Conservation (phyloP, 1,284 basidiomycete species). For the Exsudoporus floridanus region DNA sequence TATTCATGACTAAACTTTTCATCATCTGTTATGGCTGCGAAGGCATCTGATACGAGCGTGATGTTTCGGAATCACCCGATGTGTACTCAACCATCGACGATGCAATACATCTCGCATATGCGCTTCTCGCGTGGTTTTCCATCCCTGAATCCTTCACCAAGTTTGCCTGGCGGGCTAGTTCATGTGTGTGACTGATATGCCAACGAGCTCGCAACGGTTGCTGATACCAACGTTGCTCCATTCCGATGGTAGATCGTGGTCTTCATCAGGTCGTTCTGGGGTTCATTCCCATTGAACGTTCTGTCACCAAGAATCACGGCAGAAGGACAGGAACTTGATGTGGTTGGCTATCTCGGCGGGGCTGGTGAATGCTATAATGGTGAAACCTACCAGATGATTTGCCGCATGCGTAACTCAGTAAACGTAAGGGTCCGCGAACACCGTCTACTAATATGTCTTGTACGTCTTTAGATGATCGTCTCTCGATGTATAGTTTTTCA, state of each 20-base stretch:
- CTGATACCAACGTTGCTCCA: neutral
- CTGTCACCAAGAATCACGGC: slow-evolving; percentile 1
- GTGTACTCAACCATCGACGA: slow-evolving; percentile 1
- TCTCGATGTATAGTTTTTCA: neutral
- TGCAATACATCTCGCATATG: neutral
- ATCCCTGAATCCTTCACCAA: slow-evolving; percentile 1
- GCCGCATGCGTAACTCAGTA: neutral
- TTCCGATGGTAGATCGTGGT: neutral
- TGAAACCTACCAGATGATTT: neutral
- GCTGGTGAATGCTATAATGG: slow-evolving; percentile 2
- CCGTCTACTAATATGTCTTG: slow-evolving; percentile 5
- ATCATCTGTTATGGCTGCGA: slow-evolving; percentile 1
- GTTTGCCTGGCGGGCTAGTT: neutral
- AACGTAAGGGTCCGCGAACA: neutral
- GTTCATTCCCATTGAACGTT: slow-evolving; percentile 8
- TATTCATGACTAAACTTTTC: neutral
- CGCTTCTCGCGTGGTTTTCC: neutral
- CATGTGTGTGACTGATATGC: slow-evolving; percentile 1
- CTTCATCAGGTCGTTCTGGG: slow-evolving; percentile 4
- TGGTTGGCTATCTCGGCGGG: slow-evolving; percentile 5
- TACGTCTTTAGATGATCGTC: slow-evolving; percentile 4
- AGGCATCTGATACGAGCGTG: slow-evolving; percentile 6
- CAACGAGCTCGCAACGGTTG: slow-evolving; percentile 1
- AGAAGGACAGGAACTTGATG: slow-evolving; percentile 6
- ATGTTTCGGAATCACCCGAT: neutral